Conservation (phyloP, 202 grass and related monocot genomes). For the Alloteropsis angusta region DNA sequence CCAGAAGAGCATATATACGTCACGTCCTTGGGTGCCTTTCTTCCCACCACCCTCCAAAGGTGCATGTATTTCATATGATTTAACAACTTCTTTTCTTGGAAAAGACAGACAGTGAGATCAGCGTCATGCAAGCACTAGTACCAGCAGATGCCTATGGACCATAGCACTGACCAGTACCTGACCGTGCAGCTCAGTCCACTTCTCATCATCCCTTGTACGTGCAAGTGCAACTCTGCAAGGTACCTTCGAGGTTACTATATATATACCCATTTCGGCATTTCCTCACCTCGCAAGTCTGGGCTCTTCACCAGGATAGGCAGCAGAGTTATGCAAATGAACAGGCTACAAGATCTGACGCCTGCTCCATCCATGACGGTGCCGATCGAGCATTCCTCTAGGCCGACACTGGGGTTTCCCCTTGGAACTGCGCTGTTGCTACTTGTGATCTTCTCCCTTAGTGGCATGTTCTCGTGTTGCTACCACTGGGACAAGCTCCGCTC, state of each 20-base stretch:
- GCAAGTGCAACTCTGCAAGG: slow-evolving; percentile 11
- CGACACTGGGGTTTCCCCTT: slow-evolving; percentile 69
- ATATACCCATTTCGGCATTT: slow-evolving; percentile 2
- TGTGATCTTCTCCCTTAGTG: slow-evolving; percentile 87
- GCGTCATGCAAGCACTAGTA: slow-evolving; percentile 31
- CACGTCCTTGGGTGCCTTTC: slow-evolving; percentile 18
- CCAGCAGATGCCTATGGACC: slow-evolving; percentile 24
- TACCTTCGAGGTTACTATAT: slow-evolving; percentile 37
- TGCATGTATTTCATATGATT: not conserved
- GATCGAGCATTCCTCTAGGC: slow-evolving; percentile 45
- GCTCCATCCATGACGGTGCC: slow-evolving; percentile 32
- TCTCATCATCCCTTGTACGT: slow-evolving; percentile 32
- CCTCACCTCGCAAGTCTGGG: slow-evolving; percentile 21
- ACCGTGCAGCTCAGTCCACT: slow-evolving; percentile 40
- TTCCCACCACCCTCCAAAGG: slow-evolving; percentile 21
- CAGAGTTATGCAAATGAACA: slow-evolving; percentile 35
- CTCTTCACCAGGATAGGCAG: slow-evolving; percentile 13
- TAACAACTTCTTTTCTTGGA: slow-evolving; percentile 28
- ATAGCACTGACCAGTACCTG: slow-evolving; percentile 36
- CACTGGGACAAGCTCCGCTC: slow-evolving; percentile 90
- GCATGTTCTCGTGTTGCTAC: slow-evolving; percentile 84
- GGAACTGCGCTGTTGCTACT: slow-evolving; percentile 75
- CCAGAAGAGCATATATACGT: not conserved
- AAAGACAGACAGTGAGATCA: slow-evolving; percentile 20
- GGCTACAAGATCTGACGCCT: slow-evolving; percentile 34